A percentile compares a stretch with the other conserved stretches of the same genome.
phyloP scores from a whole-genome alignment of 805 yeast species.

The Nakazawaea ambrosiae region DNA sequence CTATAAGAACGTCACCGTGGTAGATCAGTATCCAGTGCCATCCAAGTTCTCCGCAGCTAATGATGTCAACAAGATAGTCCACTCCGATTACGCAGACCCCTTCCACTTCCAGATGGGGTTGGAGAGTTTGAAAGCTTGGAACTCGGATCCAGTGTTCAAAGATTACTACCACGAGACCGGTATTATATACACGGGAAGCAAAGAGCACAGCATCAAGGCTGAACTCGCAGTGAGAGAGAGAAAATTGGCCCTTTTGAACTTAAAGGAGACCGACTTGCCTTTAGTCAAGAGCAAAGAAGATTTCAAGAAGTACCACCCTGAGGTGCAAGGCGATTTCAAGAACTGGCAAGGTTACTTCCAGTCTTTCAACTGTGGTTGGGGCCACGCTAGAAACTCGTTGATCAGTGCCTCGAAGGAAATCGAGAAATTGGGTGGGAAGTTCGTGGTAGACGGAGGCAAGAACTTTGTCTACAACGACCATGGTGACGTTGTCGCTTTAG shows the following conservation, averaged over 20 bases:
- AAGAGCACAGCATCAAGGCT: conserved; percentile 2
- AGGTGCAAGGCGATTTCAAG: conserved; percentile 10
- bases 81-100: conserved; percentile 23
- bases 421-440: conserved; percentile 25
- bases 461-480: conserved; percentile 12
- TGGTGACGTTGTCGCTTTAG: conserved; percentile 7
- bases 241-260: not conserved
- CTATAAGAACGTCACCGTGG: conserved; percentile 16
- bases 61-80: conserved; percentile 26
- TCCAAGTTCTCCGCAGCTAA: conserved; percentile 25
- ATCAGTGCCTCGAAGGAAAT: conserved; percentile 19
- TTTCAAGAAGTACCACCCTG: conserved; percentile 13
- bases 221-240: conserved; percentile 2
- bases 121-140: conserved; percentile 24
- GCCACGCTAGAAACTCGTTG: conserved; percentile 22
- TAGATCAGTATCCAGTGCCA: conserved; percentile 24
- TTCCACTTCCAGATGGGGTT: conserved; percentile 20
- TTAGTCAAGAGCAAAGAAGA: conserved; percentile 4
- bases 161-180: conserved; percentile 20
- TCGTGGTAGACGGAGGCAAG: conserved; percentile 15
- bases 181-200: conserved; percentile 16
- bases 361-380: conserved; percentile 23
- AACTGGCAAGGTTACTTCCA: conserved; percentile 22
- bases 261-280: conserved; percentile 3
- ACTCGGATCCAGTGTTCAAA: conserved; percentile 18